phyloP scores from a whole-genome alignment of 495 filamentous ascomycete genomes.

The Penicillium longicatenatum region DNA sequence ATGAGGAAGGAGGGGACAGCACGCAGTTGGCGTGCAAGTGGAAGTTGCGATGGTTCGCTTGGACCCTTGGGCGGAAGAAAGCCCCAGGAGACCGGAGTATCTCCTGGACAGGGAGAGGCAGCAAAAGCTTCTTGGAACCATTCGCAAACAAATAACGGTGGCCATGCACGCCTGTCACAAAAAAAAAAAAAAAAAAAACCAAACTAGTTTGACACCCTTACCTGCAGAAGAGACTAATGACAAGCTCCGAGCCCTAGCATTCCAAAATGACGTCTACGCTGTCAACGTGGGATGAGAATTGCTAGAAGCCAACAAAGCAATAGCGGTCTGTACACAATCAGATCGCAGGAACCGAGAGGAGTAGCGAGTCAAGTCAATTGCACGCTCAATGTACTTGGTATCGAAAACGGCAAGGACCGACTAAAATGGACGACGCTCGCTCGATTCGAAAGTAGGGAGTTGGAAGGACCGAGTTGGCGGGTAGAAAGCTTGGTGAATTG shows the following conservation, averaged over 20 bases:
- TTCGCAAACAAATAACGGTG: slow-evolving; percentile 5
- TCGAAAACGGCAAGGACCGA: slow-evolving; percentile 20
- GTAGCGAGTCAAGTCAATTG: slow-evolving; percentile 22
- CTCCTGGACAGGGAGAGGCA: not conserved
- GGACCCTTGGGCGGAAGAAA: slow-evolving; percentile 2
- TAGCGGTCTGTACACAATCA: slow-evolving; percentile 11
- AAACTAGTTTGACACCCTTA: slow-evolving; percentile 21
- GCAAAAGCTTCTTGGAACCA: slow-evolving; percentile 3
- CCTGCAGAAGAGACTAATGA: slow-evolving; percentile 31
- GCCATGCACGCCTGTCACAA: slow-evolving; percentile 6
- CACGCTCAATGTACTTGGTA: slow-evolving; percentile 16
- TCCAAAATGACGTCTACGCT: slow-evolving; percentile 33
- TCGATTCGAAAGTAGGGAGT: slow-evolving; percentile 27
- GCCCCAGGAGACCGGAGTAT: not conserved
- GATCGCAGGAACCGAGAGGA: slow-evolving; percentile 9
- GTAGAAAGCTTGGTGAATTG: slow-evolving; percentile 25
- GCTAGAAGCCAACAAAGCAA: slow-evolving; percentile 21
- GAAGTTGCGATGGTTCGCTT: slow-evolving; percentile 12
- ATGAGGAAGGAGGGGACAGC: slow-evolving; percentile 6
- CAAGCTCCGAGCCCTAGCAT: slow-evolving; percentile 26
- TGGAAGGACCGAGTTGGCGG: slow-evolving; percentile 44
- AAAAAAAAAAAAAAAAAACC: slow-evolving; percentile 2
- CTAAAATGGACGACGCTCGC: slow-evolving; percentile 37
- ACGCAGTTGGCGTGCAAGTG: not conserved
- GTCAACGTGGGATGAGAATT: slow-evolving; percentile 29